A percentile compares a stretch with the other conserved stretches of the same genome.
Conservation (phyloP, 2,329 filamentous ascomycete species). For the Scopulariopsis brevicaulis region DNA sequence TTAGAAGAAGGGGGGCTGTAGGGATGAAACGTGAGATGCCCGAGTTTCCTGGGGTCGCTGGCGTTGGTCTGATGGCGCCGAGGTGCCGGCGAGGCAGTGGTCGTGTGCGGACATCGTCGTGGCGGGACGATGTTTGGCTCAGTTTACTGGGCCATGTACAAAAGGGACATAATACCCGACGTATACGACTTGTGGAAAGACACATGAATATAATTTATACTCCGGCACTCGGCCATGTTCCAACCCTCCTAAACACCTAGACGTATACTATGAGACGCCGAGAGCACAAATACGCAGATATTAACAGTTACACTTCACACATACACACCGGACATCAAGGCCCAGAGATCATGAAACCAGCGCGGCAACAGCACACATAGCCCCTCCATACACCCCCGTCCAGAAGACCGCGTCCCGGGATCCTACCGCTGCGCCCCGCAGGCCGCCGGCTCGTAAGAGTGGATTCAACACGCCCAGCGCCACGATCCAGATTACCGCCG, state of each 20-base stretch:
- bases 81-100: too few relatives aligned
- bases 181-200: neutral
- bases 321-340: neutral
- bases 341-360: neutral
- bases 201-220: neutral
- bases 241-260: neutral
- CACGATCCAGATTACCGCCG: conserved; percentile 43
- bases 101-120: too few relatives aligned
- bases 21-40: too few relatives aligned
- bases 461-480: conserved; percentile 28
- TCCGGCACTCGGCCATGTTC: neutral
- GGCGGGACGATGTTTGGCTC: too few relatives aligned
- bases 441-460: conserved; percentile 13
- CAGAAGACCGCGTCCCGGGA: conserved; percentile 6
- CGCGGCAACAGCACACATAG: conserved; percentile 1
- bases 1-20: too few relatives aligned
- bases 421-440: conserved; percentile 13
- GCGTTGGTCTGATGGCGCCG: too few relatives aligned
- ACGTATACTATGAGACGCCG: neutral
- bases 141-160: neutral
- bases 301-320: neutral
- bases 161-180: neutral
- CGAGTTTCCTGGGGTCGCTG: too few relatives aligned
- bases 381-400: neutral
- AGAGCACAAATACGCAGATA: neutral